Conservation (phyloP, 1,139 yeast genomes). For the Diutina siamensis region DNA sequence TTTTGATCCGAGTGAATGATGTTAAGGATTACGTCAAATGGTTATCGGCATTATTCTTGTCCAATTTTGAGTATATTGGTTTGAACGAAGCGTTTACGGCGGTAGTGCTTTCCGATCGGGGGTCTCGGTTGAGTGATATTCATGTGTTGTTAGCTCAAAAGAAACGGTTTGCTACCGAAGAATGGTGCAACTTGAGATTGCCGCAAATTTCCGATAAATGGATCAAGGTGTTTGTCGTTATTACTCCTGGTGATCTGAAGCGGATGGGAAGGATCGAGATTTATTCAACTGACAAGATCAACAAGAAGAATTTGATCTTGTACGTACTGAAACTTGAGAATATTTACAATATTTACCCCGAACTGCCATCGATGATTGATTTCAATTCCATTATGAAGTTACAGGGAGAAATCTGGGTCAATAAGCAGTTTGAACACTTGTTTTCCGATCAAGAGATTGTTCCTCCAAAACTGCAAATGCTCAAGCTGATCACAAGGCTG, state of each 20-base stretch:
- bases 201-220: constrained; percentile 46
- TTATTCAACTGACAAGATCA: constrained; percentile 28
- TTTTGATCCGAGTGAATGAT: constrained; percentile 21
- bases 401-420: constrained; percentile 38
- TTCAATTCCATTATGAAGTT: constrained; percentile 41
- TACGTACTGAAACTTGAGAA: constrained; percentile 30
- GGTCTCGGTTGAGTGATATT: constrained; percentile 40
- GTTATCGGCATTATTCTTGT: constrained; percentile 34
- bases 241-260: constrained; percentile 30
- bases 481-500: not conserved
- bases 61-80: constrained; percentile 39
- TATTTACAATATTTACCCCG: constrained; percentile 44
- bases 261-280: constrained; percentile 38
- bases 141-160: constrained; percentile 38
- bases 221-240: constrained; percentile 38
- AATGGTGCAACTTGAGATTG: constrained; percentile 46
- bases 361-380: constrained; percentile 40
- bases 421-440: constrained; percentile 25
- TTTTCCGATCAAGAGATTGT: constrained; percentile 8
- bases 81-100: constrained; percentile 8
- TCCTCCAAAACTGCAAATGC: not conserved
- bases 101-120: constrained; percentile 28
- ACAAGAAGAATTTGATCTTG: constrained; percentile 36
- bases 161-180: constrained; percentile 33
- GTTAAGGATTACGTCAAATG: constrained; percentile 27